Evolutionary conservation across 768 basidiomycete genomes (phyloP).

Genomic region (Mycena rosella): DNA sequence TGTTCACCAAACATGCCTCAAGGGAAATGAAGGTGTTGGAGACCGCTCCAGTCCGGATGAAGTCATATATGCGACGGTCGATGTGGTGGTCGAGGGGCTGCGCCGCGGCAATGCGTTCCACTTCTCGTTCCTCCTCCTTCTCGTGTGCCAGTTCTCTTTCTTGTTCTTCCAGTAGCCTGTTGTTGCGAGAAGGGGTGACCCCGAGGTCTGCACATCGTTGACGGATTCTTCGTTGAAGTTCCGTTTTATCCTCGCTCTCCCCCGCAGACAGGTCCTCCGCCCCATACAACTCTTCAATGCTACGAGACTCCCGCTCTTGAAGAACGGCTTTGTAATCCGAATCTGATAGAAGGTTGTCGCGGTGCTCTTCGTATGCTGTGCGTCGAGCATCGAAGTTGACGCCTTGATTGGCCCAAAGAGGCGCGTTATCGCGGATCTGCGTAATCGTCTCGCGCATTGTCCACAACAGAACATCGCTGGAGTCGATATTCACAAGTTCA

Average conservation of each 20-base stretch:
- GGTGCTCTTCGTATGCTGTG: too few relatives aligned
- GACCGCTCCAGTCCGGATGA: neutral
- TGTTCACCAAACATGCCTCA: constrained; percentile 1
- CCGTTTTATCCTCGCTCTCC: neutral
- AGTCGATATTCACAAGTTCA: too few relatives aligned
- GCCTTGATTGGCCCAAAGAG: too few relatives aligned
- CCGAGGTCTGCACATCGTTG: neutral
- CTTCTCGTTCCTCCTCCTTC: constrained; percentile 28
- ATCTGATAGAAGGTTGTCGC: too few relatives aligned
- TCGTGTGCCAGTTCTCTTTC: constrained; percentile 30
- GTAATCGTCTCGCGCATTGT: too few relatives aligned
- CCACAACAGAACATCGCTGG: too few relatives aligned
- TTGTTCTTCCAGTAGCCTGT: neutral
- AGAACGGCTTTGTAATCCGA: too few relatives aligned
- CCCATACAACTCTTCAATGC: neutral
- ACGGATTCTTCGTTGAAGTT: neutral
- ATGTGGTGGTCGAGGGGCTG: constrained; percentile 1
- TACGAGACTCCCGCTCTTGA: too few relatives aligned
- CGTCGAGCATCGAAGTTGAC: too few relatives aligned
- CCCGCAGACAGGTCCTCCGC: neutral
- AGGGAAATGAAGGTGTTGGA: constrained; percentile 7
- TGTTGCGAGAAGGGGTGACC: neutral
- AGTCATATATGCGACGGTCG: neutral
- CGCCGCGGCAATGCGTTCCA: constrained; percentile 20
- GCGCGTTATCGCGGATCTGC: too few relatives aligned